A percentile compares a stretch with the other conserved stretches of the same genome.
These are phyloP conservation scores for Petunia axillaris DNA, from an alignment of 257 asterid genomes.

Conservation along the genomic window DNA sequence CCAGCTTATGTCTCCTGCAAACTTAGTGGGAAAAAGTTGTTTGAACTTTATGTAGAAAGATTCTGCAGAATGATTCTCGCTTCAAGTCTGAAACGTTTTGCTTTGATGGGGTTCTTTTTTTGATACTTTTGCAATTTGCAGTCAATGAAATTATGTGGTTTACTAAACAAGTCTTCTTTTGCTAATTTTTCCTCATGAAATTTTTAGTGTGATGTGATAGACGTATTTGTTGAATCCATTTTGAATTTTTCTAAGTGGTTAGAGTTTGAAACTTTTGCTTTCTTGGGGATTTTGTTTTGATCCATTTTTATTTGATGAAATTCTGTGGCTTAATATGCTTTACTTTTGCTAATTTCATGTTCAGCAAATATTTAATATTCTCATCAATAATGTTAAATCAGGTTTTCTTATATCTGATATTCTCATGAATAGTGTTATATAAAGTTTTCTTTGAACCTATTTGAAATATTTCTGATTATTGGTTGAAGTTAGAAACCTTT, in stretches of 20 bases:
- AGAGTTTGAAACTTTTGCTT: neutral
- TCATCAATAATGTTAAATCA: no score
- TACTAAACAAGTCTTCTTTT: no score
- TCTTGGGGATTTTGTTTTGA: slow-evolving; percentile 48
- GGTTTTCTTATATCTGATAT: neutral
- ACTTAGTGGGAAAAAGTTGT: neutral
- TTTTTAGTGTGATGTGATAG: neutral
- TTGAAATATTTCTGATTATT: no score
- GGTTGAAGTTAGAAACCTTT: slow-evolving; percentile 36
- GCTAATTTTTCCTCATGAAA: no score
- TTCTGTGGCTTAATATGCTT: neutral
- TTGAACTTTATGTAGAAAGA: neutral
- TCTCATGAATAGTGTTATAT: neutral
- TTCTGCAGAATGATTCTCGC: no score
- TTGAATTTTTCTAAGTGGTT: neutral
- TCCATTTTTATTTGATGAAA: neutral
- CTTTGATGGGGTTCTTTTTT: slow-evolving; percentile 24
- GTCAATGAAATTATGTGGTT: no score
- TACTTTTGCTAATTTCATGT: neutral
- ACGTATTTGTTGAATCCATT: neutral
- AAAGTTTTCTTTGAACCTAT: neutral
- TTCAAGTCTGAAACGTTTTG: neutral
- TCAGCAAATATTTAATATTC: no score
- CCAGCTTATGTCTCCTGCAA: neutral
- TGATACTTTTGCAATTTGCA: no score